Evolutionary conservation across 306 rosid genomes (phyloP).

Genomic region (Lupinus albus): DNA sequence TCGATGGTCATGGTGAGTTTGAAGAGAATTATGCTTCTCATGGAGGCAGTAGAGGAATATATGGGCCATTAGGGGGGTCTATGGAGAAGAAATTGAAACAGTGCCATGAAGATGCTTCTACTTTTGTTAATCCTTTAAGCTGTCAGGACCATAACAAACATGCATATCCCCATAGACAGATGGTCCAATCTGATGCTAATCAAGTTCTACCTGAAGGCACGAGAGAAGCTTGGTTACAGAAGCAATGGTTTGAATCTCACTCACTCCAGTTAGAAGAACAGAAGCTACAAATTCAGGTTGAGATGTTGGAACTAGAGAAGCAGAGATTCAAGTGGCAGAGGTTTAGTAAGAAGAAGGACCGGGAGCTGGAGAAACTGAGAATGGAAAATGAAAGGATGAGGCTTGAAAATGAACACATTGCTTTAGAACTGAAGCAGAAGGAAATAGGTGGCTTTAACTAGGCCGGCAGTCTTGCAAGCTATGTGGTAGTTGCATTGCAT

Average conservation of each 20-base stretch:
- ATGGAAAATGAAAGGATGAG: slow-evolving; percentile 83
- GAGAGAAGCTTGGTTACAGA: slow-evolving; percentile 61
- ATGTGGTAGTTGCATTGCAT: slow-evolving; percentile 32
- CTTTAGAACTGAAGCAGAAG: slow-evolving; percentile 72
- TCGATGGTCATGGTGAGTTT: slow-evolving; percentile 63
- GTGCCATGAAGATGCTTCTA: slow-evolving; percentile 52
- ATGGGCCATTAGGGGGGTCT: slow-evolving; percentile 53
- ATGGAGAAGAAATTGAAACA: slow-evolving; percentile 69
- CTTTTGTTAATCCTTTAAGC: slow-evolving; percentile 52
- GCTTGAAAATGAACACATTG: slow-evolving; percentile 80
- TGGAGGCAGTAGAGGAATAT: slow-evolving; percentile 53
- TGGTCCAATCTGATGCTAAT: slow-evolving; percentile 54
- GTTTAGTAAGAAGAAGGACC: slow-evolving; percentile 78
- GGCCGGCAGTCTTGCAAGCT: slow-evolving; percentile 40
- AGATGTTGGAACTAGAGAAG: slow-evolving; percentile 82
- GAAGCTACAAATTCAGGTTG: slow-evolving; percentile 80
- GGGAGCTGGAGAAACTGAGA: slow-evolving; percentile 80
- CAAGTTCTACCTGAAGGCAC: slow-evolving; percentile 59
- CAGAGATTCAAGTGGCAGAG: slow-evolving; percentile 85
- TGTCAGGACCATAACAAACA: slow-evolving; percentile 58
- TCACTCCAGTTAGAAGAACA: slow-evolving; percentile 79
- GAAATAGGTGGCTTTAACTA: slow-evolving; percentile 63
- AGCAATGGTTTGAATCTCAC: slow-evolving; percentile 74
- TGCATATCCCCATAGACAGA: slow-evolving; percentile 51
- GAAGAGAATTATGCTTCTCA: slow-evolving; percentile 62